Conservation (phyloP, 2,329 filamentous ascomycete species). For the Microsporum audouinii region DNA sequence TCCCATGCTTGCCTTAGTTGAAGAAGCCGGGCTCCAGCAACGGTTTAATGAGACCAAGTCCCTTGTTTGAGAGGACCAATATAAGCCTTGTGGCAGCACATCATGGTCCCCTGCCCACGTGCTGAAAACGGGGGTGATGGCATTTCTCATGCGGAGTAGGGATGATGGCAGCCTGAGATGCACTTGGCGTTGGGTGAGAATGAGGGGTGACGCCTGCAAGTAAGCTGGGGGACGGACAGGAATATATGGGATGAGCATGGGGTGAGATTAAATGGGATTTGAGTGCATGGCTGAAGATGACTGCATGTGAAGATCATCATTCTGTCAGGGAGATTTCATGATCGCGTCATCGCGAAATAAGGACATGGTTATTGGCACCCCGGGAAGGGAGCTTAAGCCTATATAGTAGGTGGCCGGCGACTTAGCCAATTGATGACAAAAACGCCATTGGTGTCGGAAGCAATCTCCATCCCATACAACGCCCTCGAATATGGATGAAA, state of each 20-base stretch:
- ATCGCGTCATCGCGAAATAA: conserved; percentile 1
- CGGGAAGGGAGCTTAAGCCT: neutral
- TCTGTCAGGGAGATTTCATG: neutral
- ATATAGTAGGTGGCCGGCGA: neutral
- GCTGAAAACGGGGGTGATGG: neutral
- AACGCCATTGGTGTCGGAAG: neutral
- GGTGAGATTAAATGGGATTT: neutral
- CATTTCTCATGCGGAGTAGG: neutral
- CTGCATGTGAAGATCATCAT: conserved; percentile 2
- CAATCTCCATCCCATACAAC: neutral
- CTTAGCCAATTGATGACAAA: neutral
- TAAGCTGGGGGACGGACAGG: neutral
- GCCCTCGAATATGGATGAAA: neutral
- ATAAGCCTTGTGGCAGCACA: neutral
- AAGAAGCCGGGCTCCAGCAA: neutral
- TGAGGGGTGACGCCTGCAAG: neutral
- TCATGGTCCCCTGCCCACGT: neutral
- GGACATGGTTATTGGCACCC: neutral
- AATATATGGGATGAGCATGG: neutral
- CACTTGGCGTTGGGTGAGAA: neutral
- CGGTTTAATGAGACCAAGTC: neutral
- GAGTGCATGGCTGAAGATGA: neutral
- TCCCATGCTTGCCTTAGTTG: neutral
- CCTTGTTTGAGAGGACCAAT: neutral
- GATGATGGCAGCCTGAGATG: neutral